Evolutionary conservation across 805 yeast genomes (phyloP), one percentile per base, ranked within the genome.

Genomic region (Myxozyma lipomycoides): DNA sequence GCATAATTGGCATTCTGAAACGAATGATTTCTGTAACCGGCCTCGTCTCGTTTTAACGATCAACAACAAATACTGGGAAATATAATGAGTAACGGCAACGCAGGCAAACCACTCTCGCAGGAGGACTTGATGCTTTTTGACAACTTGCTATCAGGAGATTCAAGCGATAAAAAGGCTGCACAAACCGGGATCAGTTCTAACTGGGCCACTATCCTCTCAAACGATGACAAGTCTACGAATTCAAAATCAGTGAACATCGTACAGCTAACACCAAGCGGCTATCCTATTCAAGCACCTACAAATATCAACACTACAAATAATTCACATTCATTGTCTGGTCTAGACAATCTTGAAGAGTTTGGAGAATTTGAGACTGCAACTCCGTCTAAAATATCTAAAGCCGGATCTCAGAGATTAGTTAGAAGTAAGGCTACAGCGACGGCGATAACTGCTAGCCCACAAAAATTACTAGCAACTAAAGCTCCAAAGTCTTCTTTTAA

Each of bases 61-160:
- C n/a, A n/a, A n/a, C n/a, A n/a, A n/a, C n/a, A n/a, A n/a, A n/a
- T n/a, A n/a, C n/a, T n/a, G n/a, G n/a, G n/a, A n/a, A n/a, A n/a
- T n/a, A n/a, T n/a, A n/a, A 12, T 22, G 37, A 41, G 7, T 9
- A 23, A n/a, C 44, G n/a, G n/a, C 19, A 17, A 18, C 6, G 10
- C 42, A 6, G 37, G 10, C 12, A 19, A 5, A 17, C 36, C 39
- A 10, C 40, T 39, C 21, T 48, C 51, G 25, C 37, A 21, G 10
- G 55, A 46, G 36, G 59, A 55, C 24, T 45, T 55, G 36, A 46
- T 55, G 10, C 23, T 48, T 32, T 55, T 55, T 35, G 59, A 55
- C 46, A 52, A 45, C 35, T 47, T 53, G 37, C 44, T 53, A n/a
- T 48, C 51, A 15, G 42, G 42, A 22, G 22, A 22, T 7, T 12